Conservation (phyloP, 2,329 filamentous ascomycete genomes). For the Cladophialophora psammophila region DNA sequence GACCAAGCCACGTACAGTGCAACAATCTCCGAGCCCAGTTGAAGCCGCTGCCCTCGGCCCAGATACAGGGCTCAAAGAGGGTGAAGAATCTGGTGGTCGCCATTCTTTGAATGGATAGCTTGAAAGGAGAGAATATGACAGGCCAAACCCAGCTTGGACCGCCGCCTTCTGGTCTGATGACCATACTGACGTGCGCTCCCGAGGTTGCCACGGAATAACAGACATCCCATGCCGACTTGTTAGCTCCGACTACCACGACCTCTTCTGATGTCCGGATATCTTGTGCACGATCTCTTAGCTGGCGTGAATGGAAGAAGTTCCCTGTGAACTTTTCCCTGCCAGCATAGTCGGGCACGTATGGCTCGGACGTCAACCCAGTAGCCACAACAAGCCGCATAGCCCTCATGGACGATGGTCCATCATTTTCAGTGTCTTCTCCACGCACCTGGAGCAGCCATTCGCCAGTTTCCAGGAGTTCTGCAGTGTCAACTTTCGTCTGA, state of each 20-base stretch:
- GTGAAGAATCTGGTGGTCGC: conserved; percentile 71
- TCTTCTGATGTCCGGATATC: conserved; percentile 47
- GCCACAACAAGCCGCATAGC: conserved; percentile 65
- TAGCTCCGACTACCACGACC: conserved; percentile 65
- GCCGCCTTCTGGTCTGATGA: conserved; percentile 65
- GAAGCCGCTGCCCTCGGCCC: conserved; percentile 62
- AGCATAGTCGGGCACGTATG: conserved; percentile 61
- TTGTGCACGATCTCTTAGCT: conserved; percentile 55
- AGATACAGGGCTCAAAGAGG: conserved; percentile 78
- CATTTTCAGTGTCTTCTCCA: background rate
- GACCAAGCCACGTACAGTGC: conserved; percentile 61
- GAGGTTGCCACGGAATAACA: conserved; percentile 64
- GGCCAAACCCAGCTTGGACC: conserved; percentile 67
- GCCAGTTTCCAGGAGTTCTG: conserved; percentile 52
- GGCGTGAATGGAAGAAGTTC: conserved; percentile 65
- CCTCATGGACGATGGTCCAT: conserved; percentile 36
- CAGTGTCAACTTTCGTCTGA: conserved; percentile 58
- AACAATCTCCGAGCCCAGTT: conserved; percentile 53
- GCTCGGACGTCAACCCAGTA: conserved; percentile 66
- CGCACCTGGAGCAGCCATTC: conserved; percentile 47
- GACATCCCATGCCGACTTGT: conserved; percentile 70
- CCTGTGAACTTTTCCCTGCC: conserved; percentile 60
- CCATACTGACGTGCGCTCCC: conserved; percentile 63
- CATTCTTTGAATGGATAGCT: conserved; percentile 72
- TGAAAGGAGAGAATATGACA: conserved; percentile 58